phyloP scores from a whole-genome alignment of 352 stramenopile species.

The Phytophthora meadii region DNA sequence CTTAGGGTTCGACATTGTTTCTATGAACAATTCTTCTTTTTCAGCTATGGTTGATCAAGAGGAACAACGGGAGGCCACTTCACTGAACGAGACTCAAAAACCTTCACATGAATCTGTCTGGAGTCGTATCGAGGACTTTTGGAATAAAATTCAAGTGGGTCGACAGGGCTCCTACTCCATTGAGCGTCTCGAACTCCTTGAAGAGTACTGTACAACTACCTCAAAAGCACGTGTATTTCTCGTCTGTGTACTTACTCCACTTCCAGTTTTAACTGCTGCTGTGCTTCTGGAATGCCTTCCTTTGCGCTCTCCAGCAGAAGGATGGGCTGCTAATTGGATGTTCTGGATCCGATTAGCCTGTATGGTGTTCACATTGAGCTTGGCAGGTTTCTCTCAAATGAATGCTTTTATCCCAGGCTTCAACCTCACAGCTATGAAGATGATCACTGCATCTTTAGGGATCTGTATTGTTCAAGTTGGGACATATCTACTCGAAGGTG shows the following conservation, averaged over 20 bases:
- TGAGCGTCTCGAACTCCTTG: slow-evolving; percentile 14
- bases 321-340: slow-evolving; percentile 21
- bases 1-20: neutral
- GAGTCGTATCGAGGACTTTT: slow-evolving; percentile 10
- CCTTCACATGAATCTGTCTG: neutral
- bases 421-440: slow-evolving; percentile 11
- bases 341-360: slow-evolving; percentile 15
- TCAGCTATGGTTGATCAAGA: neutral
- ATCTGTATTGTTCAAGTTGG: slow-evolving; percentile 2
- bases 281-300: slow-evolving; percentile 15
- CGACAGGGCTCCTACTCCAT: slow-evolving; percentile 24
- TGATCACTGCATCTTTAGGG: slow-evolving; percentile 5
- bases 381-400: slow-evolving; percentile 19
- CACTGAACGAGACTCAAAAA: neutral
- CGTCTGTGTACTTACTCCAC: slow-evolving; percentile 7
- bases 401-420: slow-evolving; percentile 22
- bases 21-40: neutral
- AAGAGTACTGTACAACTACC: slow-evolving; percentile 10
- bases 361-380: slow-evolving; percentile 17
- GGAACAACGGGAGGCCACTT: neutral
- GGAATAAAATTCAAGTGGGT: slow-evolving; percentile 20
- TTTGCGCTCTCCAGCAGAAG: slow-evolving; percentile 6
- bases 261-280: slow-evolving; percentile 7
- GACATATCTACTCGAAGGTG: slow-evolving; percentile 14
- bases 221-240: slow-evolving; percentile 7